phyloP scores from a whole-genome alignment of 2,329 filamentous ascomycete species.

The Apiospora koreana region DNA sequence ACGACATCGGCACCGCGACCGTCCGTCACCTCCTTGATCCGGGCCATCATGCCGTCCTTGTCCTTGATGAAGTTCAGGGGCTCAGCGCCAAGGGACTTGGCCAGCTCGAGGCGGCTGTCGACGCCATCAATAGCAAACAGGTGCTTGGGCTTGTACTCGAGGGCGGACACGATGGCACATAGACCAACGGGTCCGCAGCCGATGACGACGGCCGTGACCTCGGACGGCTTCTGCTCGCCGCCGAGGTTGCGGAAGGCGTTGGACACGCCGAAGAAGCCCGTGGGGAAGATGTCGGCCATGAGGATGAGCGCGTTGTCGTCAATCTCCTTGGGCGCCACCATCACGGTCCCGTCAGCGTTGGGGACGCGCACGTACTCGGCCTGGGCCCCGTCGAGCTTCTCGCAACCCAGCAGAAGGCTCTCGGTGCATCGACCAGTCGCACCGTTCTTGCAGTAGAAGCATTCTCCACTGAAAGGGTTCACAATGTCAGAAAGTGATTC shows the following conservation, averaged over 20 bases:
- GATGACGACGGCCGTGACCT: constrained; percentile 75
- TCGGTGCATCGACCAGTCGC: constrained; percentile 77
- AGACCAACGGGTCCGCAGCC: constrained; percentile 86
- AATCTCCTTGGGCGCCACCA: constrained; percentile 71
- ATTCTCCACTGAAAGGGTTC: constrained; percentile 53
- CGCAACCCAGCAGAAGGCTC: constrained; percentile 69
- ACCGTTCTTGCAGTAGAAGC: constrained; percentile 82
- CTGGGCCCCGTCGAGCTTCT: constrained; percentile 73
- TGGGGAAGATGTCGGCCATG: constrained; percentile 93
- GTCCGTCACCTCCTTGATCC: constrained; percentile 73
- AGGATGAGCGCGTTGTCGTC: constrained; percentile 75
- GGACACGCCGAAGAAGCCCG: constrained; percentile 78
- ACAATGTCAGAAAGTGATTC: neutral
- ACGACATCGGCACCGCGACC: constrained; percentile 85
- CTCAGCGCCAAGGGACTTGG: constrained; percentile 74
- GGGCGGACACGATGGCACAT: constrained; percentile 76
- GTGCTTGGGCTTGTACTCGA: constrained; percentile 74
- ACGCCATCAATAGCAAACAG: constrained; percentile 81
- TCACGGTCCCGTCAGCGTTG: constrained; percentile 76
- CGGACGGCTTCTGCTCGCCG: constrained; percentile 54
- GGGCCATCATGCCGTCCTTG: constrained; percentile 62
- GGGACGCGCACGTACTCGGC: constrained; percentile 84
- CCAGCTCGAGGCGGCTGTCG: constrained; percentile 71
- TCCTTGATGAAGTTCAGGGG: constrained; percentile 77
- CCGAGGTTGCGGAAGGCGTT: constrained; percentile 71